phyloP scores from a whole-genome alignment of 768 basidiomycete species.

The Phaeotremella fagi region DNA sequence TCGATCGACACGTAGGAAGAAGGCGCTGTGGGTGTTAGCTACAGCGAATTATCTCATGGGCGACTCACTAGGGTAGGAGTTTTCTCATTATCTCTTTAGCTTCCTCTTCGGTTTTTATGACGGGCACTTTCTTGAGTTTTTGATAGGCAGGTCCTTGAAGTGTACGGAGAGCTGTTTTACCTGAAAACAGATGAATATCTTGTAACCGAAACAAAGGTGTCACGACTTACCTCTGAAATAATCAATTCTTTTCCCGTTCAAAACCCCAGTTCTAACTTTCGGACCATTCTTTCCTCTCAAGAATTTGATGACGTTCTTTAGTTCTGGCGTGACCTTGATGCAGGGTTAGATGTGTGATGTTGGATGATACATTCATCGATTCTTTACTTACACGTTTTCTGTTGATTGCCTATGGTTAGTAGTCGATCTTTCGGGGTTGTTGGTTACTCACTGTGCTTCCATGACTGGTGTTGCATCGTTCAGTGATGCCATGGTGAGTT shows the following conservation, averaged over 20 bases:
- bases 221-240: conserved; percentile 88
- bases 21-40: conserved; percentile 53
- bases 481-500: conserved; percentile 25
- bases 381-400: conserved; percentile 36
- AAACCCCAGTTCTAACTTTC: conserved; percentile 80
- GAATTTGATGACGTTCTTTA: conserved; percentile 78
- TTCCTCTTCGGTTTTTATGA: conserved; percentile 68
- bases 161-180: conserved; percentile 87
- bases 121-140: conserved; percentile 66
- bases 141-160: conserved; percentile 86
- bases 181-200: too few relatives aligned
- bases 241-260: conserved; percentile 90
- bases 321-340: conserved; percentile 62
- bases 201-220: neutral
- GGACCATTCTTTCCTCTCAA: conserved; percentile 80
- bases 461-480: conserved; percentile 39
- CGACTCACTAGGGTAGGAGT: conserved; percentile 60
- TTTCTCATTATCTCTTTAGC: conserved; percentile 64
- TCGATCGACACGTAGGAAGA: conserved; percentile 86
- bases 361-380: neutral
- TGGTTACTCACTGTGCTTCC: conserved; percentile 40
- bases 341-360: neutral
- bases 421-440: neutral
- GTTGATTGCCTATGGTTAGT: neutral
- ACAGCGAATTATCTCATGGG: neutral